Conservation (phyloP, 2,329 filamentous ascomycete genomes). For the Penicillium sp. region DNA sequence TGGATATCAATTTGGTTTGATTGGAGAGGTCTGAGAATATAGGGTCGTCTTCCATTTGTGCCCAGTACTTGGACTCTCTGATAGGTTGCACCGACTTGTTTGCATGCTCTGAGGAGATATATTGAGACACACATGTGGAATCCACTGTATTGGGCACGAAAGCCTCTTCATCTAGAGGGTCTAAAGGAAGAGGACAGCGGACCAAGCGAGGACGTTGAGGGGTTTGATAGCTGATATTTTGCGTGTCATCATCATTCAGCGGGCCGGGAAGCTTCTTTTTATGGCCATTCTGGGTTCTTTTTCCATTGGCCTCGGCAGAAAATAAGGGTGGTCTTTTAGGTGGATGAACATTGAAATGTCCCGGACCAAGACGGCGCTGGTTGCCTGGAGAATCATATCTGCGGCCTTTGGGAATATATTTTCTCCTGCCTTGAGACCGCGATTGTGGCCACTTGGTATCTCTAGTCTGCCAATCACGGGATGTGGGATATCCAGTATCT, state of each 20-base stretch:
- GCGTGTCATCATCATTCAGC: neutral
- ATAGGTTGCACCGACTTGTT: slow-evolving; percentile 46
- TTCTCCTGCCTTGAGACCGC: slow-evolving; percentile 6
- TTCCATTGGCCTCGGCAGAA: too few relatives aligned
- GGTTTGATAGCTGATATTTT: slow-evolving; percentile 7
- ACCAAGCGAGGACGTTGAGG: slow-evolving; percentile 20
- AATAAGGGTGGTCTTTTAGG: neutral
- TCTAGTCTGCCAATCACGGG: neutral
- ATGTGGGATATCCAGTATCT: neutral
- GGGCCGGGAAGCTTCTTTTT: neutral
- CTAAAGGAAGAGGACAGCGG: slow-evolving; percentile 25
- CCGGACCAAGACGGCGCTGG: neutral
- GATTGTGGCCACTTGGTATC: slow-evolving; percentile 8
- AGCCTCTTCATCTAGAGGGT: slow-evolving; percentile 21
- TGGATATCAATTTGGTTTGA: slow-evolving; percentile 38
- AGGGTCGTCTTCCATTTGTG: slow-evolving; percentile 47
- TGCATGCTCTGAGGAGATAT: slow-evolving; percentile 42
- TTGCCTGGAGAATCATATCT: slow-evolving; percentile 4
- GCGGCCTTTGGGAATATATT: neutral
- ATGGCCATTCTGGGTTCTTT: neutral
- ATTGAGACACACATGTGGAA: slow-evolving; percentile 46
- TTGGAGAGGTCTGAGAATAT: slow-evolving; percentile 46
- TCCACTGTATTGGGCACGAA: neutral
- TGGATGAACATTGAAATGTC: neutral
- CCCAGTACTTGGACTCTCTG: slow-evolving; percentile 48